Evolutionary conservation across 176 grass and related monocot genomes (phyloP).

Genomic region (Oryza officinalis): DNA sequence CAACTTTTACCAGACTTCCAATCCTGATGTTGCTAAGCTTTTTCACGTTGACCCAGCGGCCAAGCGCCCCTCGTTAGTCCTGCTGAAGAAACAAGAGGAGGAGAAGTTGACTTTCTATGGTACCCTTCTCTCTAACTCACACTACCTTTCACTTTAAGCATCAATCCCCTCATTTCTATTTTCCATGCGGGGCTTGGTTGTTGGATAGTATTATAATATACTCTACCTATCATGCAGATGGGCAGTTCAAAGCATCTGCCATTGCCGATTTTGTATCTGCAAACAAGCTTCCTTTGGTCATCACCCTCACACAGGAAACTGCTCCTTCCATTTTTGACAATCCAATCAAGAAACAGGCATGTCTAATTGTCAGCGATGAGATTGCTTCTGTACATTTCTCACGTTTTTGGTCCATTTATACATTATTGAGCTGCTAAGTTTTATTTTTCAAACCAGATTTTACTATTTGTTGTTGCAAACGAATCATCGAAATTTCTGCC

Average conservation of each 20-base stretch:
- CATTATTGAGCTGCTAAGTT: constrained; percentile 9
- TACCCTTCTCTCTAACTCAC: constrained; percentile 37
- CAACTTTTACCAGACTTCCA: constrained; percentile 82
- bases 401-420: background rate
- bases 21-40: constrained; percentile 75
- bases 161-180: background rate
- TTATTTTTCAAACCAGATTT: constrained; percentile 49
- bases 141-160: constrained; percentile 10
- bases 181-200: background rate
- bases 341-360: constrained; percentile 89
- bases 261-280: constrained; percentile 77
- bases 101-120: constrained; percentile 86
- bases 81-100: constrained; percentile 90
- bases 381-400: constrained; percentile 11
- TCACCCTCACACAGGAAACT: constrained; percentile 70
- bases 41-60: constrained; percentile 76
- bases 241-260: constrained; percentile 65
- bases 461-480: constrained; percentile 82
- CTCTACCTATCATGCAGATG: constrained; percentile 48
- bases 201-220: background rate
- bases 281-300: constrained; percentile 88
- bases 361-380: background rate
- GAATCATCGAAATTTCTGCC: constrained; percentile 59
- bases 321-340: constrained; percentile 84
- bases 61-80: constrained; percentile 66